Evolutionary conservation across 2,329 filamentous ascomycete species (phyloP).

Genomic region (Knoxdaviesia capensis): DNA sequence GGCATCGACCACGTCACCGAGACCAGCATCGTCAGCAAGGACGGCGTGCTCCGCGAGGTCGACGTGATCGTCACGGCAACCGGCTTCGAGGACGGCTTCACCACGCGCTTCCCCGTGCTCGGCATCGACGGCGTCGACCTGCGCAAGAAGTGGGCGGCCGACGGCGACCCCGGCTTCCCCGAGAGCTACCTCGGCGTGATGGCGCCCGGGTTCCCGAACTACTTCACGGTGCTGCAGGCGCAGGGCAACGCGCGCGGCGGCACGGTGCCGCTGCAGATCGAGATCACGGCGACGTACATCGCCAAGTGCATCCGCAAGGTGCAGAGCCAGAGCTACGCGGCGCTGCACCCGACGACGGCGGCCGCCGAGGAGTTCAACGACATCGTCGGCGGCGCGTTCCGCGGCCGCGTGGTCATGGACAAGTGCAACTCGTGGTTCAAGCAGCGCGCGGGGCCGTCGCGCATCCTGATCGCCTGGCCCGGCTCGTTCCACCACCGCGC

Average conservation of each 20-base stretch:
- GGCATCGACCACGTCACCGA: slow-evolving; percentile 36
- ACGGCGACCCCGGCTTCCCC: slow-evolving; percentile 18
- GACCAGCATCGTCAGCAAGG: slow-evolving; percentile 37
- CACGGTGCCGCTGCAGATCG: slow-evolving; percentile 5
- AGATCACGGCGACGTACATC: slow-evolving; percentile 5
- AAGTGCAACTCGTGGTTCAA: slow-evolving; percentile 2
- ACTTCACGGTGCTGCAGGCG: slow-evolving; percentile 9
- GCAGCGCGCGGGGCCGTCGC: not conserved
- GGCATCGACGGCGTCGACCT: slow-evolving; percentile 16
- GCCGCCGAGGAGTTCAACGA: slow-evolving; percentile 7
- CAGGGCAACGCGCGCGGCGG: slow-evolving; percentile 5
- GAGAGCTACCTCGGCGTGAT: slow-evolving; percentile 23
- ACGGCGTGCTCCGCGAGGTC: slow-evolving; percentile 34
- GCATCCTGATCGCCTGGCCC: slow-evolving; percentile 1
- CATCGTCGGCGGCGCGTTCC: not conserved
- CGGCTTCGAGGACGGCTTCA: slow-evolving; percentile 8
- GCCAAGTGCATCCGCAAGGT: slow-evolving; percentile 7
- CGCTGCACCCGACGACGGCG: slow-evolving; percentile 4
- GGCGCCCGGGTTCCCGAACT: slow-evolving; percentile 25
- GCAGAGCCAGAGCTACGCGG: slow-evolving; percentile 3
- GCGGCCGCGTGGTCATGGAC: not conserved
- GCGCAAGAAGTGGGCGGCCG: slow-evolving; percentile 19
- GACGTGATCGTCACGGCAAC: slow-evolving; percentile 51
- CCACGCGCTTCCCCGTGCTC: slow-evolving; percentile 18
- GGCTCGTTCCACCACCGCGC: slow-evolving; percentile 1